Base-by-base conservation (phyloP, 164 flowering plant species). In the Nelumbo lutea region DNA sequence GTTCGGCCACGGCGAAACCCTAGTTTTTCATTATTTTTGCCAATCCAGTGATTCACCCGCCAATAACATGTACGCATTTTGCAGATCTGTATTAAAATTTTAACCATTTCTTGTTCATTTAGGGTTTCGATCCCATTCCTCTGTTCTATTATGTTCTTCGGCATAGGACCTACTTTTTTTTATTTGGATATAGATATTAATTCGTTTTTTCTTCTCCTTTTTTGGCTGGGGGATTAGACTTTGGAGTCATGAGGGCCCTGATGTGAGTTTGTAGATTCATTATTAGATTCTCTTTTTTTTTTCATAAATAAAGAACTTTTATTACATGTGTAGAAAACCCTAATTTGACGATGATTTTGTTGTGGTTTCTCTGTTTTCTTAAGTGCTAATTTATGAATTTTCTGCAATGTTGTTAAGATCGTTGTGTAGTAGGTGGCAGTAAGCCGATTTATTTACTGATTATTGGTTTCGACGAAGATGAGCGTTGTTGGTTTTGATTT, bases 401-500 rank as follows among this genome's bases (percentile, higher is more conserved):
- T 53, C 11, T 52, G 50, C 14, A 10, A 11, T 53, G 5, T 50
- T 57, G 40, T 43, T 42, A 50, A 14, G 43, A 43, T 72, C 52
- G 56, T 59, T 58, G 55, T 43, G 1, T 55, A 45, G 62, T 61
- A 9, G 43, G 3, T 13, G 38, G 68, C 2, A 15, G 6, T 61
- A 42, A 52, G n/a, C 47, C 67, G 10, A 65, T 41, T 68, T 42
- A 45, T n/a, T 65, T 6, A 64, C 52, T 56, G 61, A 27, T 47
- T 57, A 27, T 27, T n/a, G 45, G n/a, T 63, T 41, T 57, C 58
- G 44, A 59, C 40, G 45, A 90, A 80, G 61, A 93, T 93, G 98
- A 93, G 98, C 65, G 98, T 93, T 62, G 98, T 93, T 27, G 98
- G 98, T 52, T 91, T 93, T 78, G 98, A 93, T 80, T 79, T 93